Conservation (phyloP, 2,329 filamentous ascomycete species). For the Phialocephala subalpina region DNA sequence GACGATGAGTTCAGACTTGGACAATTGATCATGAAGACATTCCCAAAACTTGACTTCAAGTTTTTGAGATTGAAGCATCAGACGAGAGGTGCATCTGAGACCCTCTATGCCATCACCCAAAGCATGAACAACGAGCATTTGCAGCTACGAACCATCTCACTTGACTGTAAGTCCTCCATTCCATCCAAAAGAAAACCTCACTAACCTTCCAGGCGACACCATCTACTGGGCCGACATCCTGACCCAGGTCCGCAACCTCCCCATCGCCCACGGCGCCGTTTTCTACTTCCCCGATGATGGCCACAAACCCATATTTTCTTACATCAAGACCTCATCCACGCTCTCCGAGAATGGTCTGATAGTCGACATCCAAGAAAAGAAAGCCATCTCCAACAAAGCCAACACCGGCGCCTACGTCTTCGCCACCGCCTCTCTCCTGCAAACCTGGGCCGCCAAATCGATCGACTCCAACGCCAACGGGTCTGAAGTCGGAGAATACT, state of each 20-base stretch:
- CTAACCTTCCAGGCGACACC: constrained; percentile 35
- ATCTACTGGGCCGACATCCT: constrained; percentile 46
- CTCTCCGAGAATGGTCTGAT: constrained; percentile 27
- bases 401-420: constrained; percentile 23
- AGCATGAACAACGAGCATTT: constrained; percentile 44
- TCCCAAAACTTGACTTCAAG: constrained; percentile 15
- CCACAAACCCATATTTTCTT: constrained; percentile 43
- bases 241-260: constrained; percentile 25
- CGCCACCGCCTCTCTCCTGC: constrained; percentile 2
- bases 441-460: constrained; percentile 14
- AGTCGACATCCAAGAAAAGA: constrained; percentile 43
- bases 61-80: constrained; percentile 23
- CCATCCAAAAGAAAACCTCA: background rate
- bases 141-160: constrained; percentile 40
- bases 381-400: constrained; percentile 40
- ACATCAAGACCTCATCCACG: constrained; percentile 41
- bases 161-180: constrained; percentile 36
- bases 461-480: constrained; percentile 17
- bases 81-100: constrained; percentile 21
- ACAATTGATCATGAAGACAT: constrained; percentile 19
- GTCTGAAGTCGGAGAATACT: constrained; percentile 11
- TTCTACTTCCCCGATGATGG: constrained; percentile 31
- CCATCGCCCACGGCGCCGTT: constrained; percentile 14
- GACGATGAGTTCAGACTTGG: constrained; percentile 21
- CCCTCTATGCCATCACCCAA: constrained; percentile 43